phyloP scores from a whole-genome alignment of 2,329 filamentous ascomycete genomes.

The Colletotrichum sp. region DNA sequence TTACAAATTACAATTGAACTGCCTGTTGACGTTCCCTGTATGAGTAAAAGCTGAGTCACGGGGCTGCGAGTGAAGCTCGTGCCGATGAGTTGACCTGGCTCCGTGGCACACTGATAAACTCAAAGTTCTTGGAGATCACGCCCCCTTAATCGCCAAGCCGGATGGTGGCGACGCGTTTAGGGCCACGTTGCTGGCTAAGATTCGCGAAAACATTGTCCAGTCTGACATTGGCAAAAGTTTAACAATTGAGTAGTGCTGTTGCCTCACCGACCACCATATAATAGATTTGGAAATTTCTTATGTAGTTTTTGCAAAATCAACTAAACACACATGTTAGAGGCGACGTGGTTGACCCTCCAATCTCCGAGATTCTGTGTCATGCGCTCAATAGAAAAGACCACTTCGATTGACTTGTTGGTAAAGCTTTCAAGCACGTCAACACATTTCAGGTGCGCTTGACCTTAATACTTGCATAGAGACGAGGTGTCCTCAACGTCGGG shows the following conservation, averaged over 20 bases:
- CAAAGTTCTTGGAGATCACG: not conserved
- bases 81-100: not conserved
- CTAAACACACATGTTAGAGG: not conserved
- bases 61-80: constrained; percentile 32
- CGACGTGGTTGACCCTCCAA: not conserved
- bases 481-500: not conserved
- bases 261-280: not conserved
- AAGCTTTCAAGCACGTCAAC: not conserved
- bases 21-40: not conserved
- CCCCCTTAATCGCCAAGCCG: not conserved
- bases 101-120: not conserved
- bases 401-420: not conserved
- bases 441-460: not conserved
- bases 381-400: not conserved
- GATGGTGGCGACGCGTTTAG: not conserved
- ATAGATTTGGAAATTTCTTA: not conserved
- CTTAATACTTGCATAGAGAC: not conserved
- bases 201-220: not conserved
- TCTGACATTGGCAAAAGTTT: not conserved
- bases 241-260: not conserved
- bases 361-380: not conserved
- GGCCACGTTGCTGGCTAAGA: not conserved
- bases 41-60: not conserved
- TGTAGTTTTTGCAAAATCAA: not conserved
- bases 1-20: not conserved